Conservation (phyloP, 805 yeast species). For the Suhomyces sp. region DNA sequence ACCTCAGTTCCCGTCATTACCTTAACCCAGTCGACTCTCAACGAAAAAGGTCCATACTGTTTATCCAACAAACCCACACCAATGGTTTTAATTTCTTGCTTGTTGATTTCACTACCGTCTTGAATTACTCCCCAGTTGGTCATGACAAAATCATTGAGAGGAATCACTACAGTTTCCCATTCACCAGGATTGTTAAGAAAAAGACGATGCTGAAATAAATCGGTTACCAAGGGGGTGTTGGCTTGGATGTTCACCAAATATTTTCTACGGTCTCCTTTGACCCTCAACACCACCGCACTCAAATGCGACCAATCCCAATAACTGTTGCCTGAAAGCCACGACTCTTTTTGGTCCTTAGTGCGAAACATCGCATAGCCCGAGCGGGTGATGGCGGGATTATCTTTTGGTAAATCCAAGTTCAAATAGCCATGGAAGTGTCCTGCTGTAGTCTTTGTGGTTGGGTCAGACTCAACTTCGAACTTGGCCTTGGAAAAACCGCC, state of each 20-base stretch:
- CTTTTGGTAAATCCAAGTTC: conserved; percentile 62
- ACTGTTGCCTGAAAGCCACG: conserved; percentile 46
- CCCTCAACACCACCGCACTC: conserved; percentile 62
- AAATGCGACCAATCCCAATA: conserved; percentile 71
- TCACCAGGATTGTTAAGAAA: conserved; percentile 67
- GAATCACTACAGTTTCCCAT: conserved; percentile 83
- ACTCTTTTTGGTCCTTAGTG: conserved; percentile 59
- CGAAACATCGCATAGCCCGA: conserved; percentile 86
- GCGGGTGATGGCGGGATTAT: conserved; percentile 59
- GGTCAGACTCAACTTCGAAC: conserved; percentile 39
- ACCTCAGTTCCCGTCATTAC: conserved; percentile 59
- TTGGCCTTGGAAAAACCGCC: conserved; percentile 75
- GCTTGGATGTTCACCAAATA: conserved; percentile 81
- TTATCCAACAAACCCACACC: conserved; percentile 79
- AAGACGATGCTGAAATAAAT: conserved; percentile 77
- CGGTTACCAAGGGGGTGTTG: conserved; percentile 73
- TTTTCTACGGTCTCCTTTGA: conserved; percentile 70
- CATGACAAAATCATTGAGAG: conserved; percentile 73
- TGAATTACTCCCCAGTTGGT: conserved; percentile 74
- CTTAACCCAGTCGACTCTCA: conserved; percentile 71
- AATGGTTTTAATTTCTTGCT: conserved; percentile 61
- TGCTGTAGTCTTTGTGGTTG: conserved; percentile 15
- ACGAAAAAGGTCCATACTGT: conserved; percentile 70
- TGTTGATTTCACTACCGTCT: conserved; percentile 55
- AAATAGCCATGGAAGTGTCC: conserved; percentile 56